Conservation (phyloP, 495 filamentous ascomycete species). For the Daldinia childiae region DNA sequence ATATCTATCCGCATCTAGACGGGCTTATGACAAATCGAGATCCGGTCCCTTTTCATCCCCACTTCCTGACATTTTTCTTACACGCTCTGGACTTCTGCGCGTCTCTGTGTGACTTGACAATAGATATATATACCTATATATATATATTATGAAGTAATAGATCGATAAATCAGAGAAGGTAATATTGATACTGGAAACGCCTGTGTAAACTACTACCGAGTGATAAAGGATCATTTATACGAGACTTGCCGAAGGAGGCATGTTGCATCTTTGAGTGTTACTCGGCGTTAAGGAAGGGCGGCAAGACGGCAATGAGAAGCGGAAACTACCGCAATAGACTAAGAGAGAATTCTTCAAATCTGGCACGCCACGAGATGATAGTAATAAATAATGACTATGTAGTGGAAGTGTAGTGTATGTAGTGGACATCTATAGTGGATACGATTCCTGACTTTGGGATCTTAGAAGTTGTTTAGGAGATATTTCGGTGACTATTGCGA, state of each 20-base stretch:
- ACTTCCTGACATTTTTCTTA: neutral
- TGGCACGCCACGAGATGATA: neutral
- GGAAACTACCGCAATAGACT: neutral
- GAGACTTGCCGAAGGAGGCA: neutral
- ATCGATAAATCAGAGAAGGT: neutral
- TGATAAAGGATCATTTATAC: neutral
- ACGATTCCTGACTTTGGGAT: neutral
- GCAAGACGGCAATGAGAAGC: neutral
- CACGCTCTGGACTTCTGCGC: neutral
- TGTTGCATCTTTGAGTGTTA: neutral
- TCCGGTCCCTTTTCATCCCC: neutral
- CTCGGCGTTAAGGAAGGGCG: neutral
- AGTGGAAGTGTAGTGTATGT: neutral
- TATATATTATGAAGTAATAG: neutral
- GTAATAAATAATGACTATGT: neutral
- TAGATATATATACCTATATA: conserved; percentile 13
- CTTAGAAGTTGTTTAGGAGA: conserved; percentile 7
- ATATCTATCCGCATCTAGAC: conserved; percentile 6
- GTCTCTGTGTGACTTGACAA: neutral
- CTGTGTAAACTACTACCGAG: neutral
- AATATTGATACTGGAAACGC: neutral
- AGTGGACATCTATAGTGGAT: neutral
- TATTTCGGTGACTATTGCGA: conserved; percentile 24
- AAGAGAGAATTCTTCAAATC: neutral
- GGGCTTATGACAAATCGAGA: conserved; percentile 26